Evolutionary conservation across 768 basidiomycete genomes (phyloP), one percentile per base, ranked within the genome.

Genomic region (Tulasnella sp.): DNA sequence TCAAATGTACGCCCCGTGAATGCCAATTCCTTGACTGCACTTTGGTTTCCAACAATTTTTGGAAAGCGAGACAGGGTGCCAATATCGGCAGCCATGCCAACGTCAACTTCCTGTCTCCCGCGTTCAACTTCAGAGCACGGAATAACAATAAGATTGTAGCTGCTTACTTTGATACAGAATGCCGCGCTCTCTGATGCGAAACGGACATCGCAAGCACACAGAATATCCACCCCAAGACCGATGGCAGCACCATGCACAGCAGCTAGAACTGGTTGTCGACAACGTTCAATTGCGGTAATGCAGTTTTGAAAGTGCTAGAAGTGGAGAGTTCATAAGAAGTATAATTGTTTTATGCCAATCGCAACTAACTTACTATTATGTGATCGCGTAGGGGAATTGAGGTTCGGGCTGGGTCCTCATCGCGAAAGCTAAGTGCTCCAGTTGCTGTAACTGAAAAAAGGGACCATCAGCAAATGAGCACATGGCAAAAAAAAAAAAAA

Each of bases 11-110:
- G 86, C 1, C 89, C 91, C 0, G 93, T 93, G 81, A 93, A 90
- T 0, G 93, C 91, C 16, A 96, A 86, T 82, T 97, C 95, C 70
- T 89, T 87, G 2, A 90, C 84, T 16, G 92, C 86, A 1, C 91
- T 93, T 39, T 89, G 87, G 84, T 94, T 95, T 0, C 90, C 93
- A 0, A 88, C 88, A 70, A 93, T 87, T 81, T 93, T 93, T 0
- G 93, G 93, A 7, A 96, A 85, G 73, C 91, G 90, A 1, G 95
- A 93, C 7, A 97, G 88, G 0, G 93, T 90, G 0, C 96, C 96
- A 55, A 96, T 90, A 82, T 96, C 95, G 0, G 95, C 91, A 2
- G 95, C 95, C 0, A 97, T 86, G 0, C 93, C 95, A 35, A 95
- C 88, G 82, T 95, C 93, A 3, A 94, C 91, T 87, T 96, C 93